These are phyloP conservation scores for Saturnispora silvae DNA, from an alignment of 805 yeast species.

Conservation along the genomic window DNA sequence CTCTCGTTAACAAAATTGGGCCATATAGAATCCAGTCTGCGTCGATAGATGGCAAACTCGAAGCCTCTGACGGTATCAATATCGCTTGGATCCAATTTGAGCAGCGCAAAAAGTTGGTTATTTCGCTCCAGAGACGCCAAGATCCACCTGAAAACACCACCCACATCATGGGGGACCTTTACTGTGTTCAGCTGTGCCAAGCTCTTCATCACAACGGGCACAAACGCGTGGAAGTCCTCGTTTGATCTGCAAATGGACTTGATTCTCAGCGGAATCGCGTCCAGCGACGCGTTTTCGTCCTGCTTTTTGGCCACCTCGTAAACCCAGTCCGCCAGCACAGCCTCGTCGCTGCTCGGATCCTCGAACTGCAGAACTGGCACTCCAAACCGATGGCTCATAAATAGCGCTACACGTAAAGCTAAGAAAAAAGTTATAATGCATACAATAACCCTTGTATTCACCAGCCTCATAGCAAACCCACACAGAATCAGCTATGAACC, in stretches of 20 bases:
- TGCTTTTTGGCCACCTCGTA: background rate
- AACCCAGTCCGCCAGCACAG: slow-evolving; percentile 5
- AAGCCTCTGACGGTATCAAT: slow-evolving; percentile 5
- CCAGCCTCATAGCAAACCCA: slow-evolving; percentile 2
- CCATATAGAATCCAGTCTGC: background rate
- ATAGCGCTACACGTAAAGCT: background rate
- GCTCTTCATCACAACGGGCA: slow-evolving; percentile 8
- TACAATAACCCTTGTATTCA: background rate
- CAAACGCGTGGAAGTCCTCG: slow-evolving; percentile 10
- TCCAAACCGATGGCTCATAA: background rate
- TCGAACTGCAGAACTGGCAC: background rate
- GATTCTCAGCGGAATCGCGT: slow-evolving; percentile 6
- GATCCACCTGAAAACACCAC: slow-evolving; percentile 6
- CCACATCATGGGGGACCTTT: background rate
- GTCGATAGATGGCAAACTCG: slow-evolving; percentile 12
- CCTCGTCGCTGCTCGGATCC: slow-evolving; percentile 1
- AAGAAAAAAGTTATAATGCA: background rate
- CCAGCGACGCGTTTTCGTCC: background rate
- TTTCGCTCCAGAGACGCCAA: slow-evolving; percentile 6
- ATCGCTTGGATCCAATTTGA: slow-evolving; percentile 9
- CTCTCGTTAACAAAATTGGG: background rate
- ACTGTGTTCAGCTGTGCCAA: background rate
- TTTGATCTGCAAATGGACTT: slow-evolving; percentile 13
- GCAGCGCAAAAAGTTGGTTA: slow-evolving; percentile 4
- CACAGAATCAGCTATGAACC: slow-evolving; percentile 13